Evolutionary conservation across 2,329 filamentous ascomycete genomes (phyloP), one percentile per base, ranked within the genome.

Genomic region (Paecilomyces formosus): DNA sequence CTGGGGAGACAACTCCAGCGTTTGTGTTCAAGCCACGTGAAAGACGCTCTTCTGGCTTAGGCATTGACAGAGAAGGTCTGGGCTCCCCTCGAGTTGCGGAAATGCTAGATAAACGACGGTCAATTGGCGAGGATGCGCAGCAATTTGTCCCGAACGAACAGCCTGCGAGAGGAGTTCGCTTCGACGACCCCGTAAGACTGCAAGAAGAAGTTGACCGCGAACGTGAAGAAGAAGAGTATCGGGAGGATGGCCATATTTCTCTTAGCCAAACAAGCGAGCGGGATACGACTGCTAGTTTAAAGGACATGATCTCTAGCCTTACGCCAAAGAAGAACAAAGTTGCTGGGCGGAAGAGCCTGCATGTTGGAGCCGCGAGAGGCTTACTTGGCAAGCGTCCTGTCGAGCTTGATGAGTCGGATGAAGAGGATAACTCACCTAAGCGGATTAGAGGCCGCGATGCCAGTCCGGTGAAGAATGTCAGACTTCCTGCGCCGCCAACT

Each of bases 401-500:
- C 13, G 89, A 92, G 71, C 79, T 92, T 55, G 88, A 91, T 61
- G 78, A 82, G 12, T 80, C 78, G 26, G 77, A 84, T 3, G 83
- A 85, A 3, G 80, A 79, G 7, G 81, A 86, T 26, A 72, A 68
- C 54, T 77, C 76, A 0, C 77, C 77, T 3, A 91, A 92, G 74
- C 81, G 88, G 63, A 79, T 91, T 54, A 90, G 86, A 70, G 83
- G 82, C n/a, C 85, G 84, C 60, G 84, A 89, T 71, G 82, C 83
- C 56, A 92, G 89, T 66, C 89, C 89, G 0, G 88, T 92, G 61
- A 92, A 92, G 75, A 89, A 85, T 54, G 78, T 92, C 55, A 84
- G 81, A 65, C 79, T 92, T 56, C 85, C 86, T 63, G 85, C 86
- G 55, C 88, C 87, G 13, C 86, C 86, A 7, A 83, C 85, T 3